A percentile compares a stretch with the other conserved stretches of the same genome.
phyloP scores from a whole-genome alignment of 176 grass and related monocot species.

The Lolium multiflorum region DNA sequence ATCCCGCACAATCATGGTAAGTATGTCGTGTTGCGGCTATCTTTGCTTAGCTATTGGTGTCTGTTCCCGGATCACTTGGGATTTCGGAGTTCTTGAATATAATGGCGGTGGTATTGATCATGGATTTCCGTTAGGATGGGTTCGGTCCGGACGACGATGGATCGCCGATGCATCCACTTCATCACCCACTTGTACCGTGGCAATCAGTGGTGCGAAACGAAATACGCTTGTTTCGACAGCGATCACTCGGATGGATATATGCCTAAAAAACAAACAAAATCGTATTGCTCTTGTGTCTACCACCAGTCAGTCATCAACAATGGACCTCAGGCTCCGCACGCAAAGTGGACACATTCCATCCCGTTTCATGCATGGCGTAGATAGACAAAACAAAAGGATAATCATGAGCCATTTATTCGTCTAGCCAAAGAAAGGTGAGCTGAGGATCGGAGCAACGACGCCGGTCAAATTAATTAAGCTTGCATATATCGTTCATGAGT shows the following conservation, averaged over 20 bases:
- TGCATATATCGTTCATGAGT: neutral
- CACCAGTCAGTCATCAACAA: neutral
- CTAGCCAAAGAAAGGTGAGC: neutral
- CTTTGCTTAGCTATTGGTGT: too few species aligned
- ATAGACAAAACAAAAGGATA: neutral
- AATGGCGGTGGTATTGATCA: too few species aligned
- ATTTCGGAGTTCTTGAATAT: too few species aligned
- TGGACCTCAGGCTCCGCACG: neutral
- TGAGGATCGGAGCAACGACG: neutral
- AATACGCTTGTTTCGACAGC: neutral
- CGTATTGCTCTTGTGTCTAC: neutral
- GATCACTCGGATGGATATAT: neutral
- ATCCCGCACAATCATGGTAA: too few species aligned
- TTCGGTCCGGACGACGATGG: too few species aligned
- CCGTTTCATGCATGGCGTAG: neutral
- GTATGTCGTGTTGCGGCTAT: too few species aligned
- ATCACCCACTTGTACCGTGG: neutral
- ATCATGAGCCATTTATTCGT: neutral
- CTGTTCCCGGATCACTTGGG: too few species aligned
- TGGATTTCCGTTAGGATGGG: too few species aligned
- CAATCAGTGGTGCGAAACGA: neutral
- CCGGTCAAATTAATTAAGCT: constrained; percentile 25
- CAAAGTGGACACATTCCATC: neutral
- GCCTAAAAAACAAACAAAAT: too few species aligned
- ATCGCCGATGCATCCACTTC: too few species aligned